These are phyloP conservation scores for Cadophora sp. DNA, from an alignment of 2,329 filamentous ascomycete species.

Conservation along the genomic window DNA sequence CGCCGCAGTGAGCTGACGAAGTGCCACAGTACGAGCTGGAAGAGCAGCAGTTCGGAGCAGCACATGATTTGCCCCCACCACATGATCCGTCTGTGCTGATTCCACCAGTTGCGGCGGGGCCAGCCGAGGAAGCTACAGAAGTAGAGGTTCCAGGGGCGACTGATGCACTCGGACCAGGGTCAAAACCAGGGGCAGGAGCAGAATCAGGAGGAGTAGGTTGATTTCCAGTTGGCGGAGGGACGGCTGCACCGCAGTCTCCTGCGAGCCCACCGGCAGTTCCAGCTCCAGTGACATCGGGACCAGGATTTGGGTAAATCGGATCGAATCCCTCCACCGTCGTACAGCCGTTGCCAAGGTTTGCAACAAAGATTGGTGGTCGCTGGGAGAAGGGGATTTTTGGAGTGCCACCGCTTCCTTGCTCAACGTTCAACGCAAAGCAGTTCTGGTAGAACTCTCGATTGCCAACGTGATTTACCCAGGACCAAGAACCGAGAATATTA, in stretches of 20 bases:
- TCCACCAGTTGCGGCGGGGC: not conserved
- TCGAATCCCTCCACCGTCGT: not conserved
- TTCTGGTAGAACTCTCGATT: slow-evolving; percentile 2
- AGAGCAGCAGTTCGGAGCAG: not conserved
- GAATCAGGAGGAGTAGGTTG: not conserved
- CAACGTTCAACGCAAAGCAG: not conserved
- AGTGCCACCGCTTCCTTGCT: not conserved
- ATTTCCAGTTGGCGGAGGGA: not conserved
- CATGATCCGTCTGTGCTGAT: not conserved
- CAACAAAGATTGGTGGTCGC: slow-evolving; percentile 5
- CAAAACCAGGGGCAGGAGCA: not conserved
- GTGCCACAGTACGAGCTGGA: not conserved
- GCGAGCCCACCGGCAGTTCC: not conserved
- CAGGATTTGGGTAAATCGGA: slow-evolving; percentile 3
- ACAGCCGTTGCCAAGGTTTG: slow-evolving; percentile 16
- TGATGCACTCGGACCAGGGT: not conserved
- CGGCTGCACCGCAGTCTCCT: slow-evolving; percentile 3
- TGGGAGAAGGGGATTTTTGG: not conserved
- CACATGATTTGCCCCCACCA: not conserved
- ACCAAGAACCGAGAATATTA: not conserved
- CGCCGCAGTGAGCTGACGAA: not conserved
- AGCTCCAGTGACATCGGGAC: slow-evolving; percentile 6
- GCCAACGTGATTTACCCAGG: not conserved
- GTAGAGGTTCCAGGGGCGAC: not conserved
- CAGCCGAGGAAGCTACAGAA: not conserved